phyloP scores from a whole-genome alignment of 768 basidiomycete species.

The Termitomyces sp. region DNA sequence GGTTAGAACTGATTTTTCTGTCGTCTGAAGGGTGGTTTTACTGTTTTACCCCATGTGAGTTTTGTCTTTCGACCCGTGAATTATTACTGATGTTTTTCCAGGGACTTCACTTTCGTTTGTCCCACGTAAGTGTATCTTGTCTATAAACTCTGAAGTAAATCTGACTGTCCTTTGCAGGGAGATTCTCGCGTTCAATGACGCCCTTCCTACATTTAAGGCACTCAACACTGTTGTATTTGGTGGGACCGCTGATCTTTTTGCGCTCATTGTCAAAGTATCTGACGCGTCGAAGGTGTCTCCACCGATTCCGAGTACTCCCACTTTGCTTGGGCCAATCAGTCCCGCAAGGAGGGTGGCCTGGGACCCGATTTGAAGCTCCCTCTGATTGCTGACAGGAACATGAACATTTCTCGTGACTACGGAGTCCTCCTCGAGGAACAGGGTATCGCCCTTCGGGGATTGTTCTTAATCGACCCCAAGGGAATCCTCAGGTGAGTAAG shows the following conservation, averaged over 20 bases:
- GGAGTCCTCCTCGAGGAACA: constrained; percentile 86
- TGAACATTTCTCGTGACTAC: constrained; percentile 80
- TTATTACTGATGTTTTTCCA: constrained; percentile 22
- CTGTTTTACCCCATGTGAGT: constrained; percentile 92
- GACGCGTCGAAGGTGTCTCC: constrained; percentile 43
- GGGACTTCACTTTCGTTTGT: constrained; percentile 88
- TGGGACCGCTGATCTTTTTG: constrained; percentile 23
- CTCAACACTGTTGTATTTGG: constrained; percentile 78
- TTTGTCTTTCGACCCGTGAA: background rate
- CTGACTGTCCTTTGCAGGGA: constrained; percentile 37
- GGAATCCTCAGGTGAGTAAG: constrained; percentile 58
- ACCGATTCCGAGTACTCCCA: constrained; percentile 90
- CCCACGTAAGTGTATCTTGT: constrained; percentile 54
- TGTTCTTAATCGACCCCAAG: constrained; percentile 86
- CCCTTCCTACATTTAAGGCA: constrained; percentile 68
- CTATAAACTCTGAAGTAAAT: background rate
- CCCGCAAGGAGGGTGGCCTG: constrained; percentile 84
- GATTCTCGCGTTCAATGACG: constrained; percentile 93
- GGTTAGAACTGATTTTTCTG: constrained; percentile 5
- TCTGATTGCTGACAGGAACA: constrained; percentile 74
- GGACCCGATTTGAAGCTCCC: constrained; percentile 87
- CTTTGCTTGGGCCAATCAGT: constrained; percentile 80
- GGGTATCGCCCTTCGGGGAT: constrained; percentile 83
- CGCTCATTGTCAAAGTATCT: background rate
- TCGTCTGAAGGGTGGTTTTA: constrained; percentile 70